These are phyloP conservation scores for Diplotaxis tenuifolia DNA, from an alignment of 345 rosid genomes.

Conservation along the genomic window DNA sequence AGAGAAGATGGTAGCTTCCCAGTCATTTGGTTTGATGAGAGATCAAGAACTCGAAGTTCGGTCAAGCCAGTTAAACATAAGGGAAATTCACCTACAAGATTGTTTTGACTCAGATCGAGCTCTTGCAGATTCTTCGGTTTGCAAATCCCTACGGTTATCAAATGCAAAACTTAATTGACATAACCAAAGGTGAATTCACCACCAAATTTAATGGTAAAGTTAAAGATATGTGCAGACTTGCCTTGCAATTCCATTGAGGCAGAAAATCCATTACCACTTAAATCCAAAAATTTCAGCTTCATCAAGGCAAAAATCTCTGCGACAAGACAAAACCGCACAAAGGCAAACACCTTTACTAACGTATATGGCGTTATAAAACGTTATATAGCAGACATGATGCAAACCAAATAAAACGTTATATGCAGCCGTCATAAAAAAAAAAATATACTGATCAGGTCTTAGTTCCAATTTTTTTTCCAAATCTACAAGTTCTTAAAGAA, in stretches of 20 bases:
- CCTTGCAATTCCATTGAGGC: background rate
- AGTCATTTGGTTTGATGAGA: background rate
- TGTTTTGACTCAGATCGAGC: background rate
- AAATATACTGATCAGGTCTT: background rate
- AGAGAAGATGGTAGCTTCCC: background rate
- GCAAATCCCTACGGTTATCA: background rate
- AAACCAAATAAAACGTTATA: background rate
- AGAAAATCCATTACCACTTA: background rate
- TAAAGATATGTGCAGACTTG: background rate
- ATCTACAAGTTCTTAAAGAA: background rate
- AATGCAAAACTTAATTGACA: background rate
- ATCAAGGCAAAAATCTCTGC: background rate
- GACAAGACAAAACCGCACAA: background rate
- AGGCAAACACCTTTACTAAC: background rate
- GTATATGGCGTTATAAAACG: background rate
- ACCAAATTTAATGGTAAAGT: background rate
- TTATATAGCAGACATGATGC: background rate
- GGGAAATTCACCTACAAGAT: background rate
- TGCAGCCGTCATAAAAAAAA: background rate
- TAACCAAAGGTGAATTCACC: background rate
- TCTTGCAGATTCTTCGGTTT: background rate
- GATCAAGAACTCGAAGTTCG: background rate
- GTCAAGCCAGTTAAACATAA: background rate
- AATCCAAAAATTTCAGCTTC: background rate
- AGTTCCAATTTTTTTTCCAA: background rate